Conservation (phyloP, 2,329 filamentous ascomycete genomes). For the Sclerotinia trifoliorum region DNA sequence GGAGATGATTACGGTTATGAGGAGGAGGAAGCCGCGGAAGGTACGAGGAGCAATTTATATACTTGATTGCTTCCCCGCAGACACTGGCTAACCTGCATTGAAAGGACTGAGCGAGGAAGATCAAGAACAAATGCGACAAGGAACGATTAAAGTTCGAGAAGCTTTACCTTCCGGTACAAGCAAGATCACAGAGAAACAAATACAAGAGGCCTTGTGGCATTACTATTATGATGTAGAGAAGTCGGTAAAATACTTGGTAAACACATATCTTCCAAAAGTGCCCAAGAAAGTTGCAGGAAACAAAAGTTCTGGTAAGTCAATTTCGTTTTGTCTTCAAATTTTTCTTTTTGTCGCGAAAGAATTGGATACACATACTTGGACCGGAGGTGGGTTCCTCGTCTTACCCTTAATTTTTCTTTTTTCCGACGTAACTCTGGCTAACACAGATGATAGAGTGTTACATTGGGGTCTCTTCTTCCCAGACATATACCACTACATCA, state of each 20-base stretch:
- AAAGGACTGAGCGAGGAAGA: slow-evolving; percentile 41
- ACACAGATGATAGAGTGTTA: slow-evolving; percentile 15
- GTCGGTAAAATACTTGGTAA: slow-evolving; percentile 74
- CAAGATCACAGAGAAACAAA: slow-evolving; percentile 64
- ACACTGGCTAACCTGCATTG: slow-evolving; percentile 17
- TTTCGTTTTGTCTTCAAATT: slow-evolving; percentile 28
- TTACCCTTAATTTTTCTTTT: slow-evolving; percentile 12
- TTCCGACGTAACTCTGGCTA: not conserved
- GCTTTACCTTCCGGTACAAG: slow-evolving; percentile 58
- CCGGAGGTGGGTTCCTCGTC: slow-evolving; percentile 35
- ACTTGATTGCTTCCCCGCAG: not conserved
- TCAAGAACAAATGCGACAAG: slow-evolving; percentile 58
- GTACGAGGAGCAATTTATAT: slow-evolving; percentile 13
- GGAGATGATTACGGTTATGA: slow-evolving; percentile 44
- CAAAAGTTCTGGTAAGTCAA: slow-evolving; percentile 39
- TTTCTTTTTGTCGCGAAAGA: not conserved
- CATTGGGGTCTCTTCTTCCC: slow-evolving; percentile 11
- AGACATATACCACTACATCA: slow-evolving; percentile 38
- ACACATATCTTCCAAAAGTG: slow-evolving; percentile 44
- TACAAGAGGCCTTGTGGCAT: slow-evolving; percentile 89
- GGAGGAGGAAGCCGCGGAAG: slow-evolving; percentile 43
- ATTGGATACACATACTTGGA: slow-evolving; percentile 13
- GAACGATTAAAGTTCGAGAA: slow-evolving; percentile 64
- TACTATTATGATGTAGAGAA: slow-evolving; percentile 94
- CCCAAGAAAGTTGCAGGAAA: slow-evolving; percentile 38